Evolutionary conservation across 495 filamentous ascomycete genomes (phyloP).

Genomic region (Talaromyces thailandensis): DNA sequence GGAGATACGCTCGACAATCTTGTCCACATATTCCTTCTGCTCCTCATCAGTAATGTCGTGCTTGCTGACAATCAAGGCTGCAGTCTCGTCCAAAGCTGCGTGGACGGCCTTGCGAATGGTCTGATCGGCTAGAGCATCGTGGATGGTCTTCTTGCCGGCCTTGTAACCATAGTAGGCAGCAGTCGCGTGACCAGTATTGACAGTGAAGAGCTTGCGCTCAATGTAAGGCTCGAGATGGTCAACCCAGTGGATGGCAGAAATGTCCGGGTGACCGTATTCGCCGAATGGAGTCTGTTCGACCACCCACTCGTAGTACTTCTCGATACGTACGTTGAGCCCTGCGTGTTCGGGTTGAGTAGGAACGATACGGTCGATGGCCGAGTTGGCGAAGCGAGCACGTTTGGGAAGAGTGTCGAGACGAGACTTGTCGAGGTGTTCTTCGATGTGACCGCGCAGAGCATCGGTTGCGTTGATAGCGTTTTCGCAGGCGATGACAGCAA

Average conservation of each 20-base stretch:
- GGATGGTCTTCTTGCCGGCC: constrained; percentile 72
- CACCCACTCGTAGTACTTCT: constrained; percentile 98
- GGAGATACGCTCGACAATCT: constrained; percentile 84
- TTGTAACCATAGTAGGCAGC: constrained; percentile 91
- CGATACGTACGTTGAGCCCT: constrained; percentile 85
- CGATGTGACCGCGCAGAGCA: constrained; percentile 71
- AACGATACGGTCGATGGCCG: constrained; percentile 95
- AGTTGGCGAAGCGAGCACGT: constrained; percentile 83
- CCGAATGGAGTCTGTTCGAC: constrained; percentile 79
- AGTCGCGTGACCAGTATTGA: constrained; percentile 97
- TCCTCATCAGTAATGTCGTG: constrained; percentile 68
- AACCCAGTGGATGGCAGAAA: constrained; percentile 87
- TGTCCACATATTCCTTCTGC: constrained; percentile 83
- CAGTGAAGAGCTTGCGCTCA: constrained; percentile 97
- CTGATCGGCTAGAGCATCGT: constrained; percentile 64
- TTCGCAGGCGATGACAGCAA: constrained; percentile 94
- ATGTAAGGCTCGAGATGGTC: constrained; percentile 89
- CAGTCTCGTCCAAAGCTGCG: constrained; percentile 70
- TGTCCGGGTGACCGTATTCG: constrained; percentile 52
- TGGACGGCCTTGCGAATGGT: constrained; percentile 68
- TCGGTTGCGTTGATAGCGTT: constrained; percentile 92
- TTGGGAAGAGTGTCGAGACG: constrained; percentile 50
- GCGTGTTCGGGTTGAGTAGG: constrained; percentile 71
- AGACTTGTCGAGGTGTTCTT: constrained; percentile 55
- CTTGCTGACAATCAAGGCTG: constrained; percentile 74